Evolutionary conservation across 805 yeast species (phyloP).

Genomic region (Nakazawaea pomicola): DNA sequence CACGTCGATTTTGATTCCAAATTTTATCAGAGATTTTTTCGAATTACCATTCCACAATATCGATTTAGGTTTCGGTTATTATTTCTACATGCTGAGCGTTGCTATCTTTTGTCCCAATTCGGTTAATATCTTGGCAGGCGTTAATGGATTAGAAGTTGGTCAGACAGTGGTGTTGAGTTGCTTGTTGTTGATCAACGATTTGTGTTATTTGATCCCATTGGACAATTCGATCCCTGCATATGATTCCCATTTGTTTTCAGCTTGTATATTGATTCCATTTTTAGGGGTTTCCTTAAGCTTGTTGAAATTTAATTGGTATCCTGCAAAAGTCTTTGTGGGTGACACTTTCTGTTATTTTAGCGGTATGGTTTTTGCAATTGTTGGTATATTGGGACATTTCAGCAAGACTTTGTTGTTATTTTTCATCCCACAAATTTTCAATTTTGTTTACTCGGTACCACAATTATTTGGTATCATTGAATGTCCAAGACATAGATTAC

Average conservation of each 20-base stretch:
- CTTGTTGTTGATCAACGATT: slow-evolving; percentile 71
- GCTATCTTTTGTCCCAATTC: slow-evolving; percentile 95
- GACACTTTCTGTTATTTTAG: slow-evolving; percentile 97
- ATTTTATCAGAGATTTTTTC: slow-evolving; percentile 43
- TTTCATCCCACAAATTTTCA: slow-evolving; percentile 86
- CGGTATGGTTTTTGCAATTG: slow-evolving; percentile 98
- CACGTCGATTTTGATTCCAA: slow-evolving; percentile 81
- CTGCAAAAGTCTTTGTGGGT: slow-evolving; percentile 92
- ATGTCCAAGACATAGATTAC: slow-evolving; percentile 94
- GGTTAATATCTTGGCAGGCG: slow-evolving; percentile 92
- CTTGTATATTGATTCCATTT: slow-evolving; percentile 78
- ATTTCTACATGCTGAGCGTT: slow-evolving; percentile 84
- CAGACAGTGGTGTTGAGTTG: slow-evolving; percentile 78
- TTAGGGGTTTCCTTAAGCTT: slow-evolving; percentile 78
- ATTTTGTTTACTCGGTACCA: slow-evolving; percentile 87
- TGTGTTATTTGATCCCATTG: slow-evolving; percentile 50
- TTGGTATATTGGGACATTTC: slow-evolving; percentile 93
- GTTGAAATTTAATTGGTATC: slow-evolving; percentile 80
- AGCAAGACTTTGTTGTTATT: slow-evolving; percentile 86
- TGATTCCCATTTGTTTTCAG: slow-evolving; percentile 79
- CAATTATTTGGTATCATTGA: slow-evolving; percentile 83
- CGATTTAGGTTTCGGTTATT: slow-evolving; percentile 78
- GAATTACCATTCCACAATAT: slow-evolving; percentile 38
- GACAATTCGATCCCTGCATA: slow-evolving; percentile 47
- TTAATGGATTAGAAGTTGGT: slow-evolving; percentile 95